Evolutionary conservation across 345 rosid species (phyloP), one percentile per base, ranked within the genome.

Genomic region (Kandelia obovata): DNA sequence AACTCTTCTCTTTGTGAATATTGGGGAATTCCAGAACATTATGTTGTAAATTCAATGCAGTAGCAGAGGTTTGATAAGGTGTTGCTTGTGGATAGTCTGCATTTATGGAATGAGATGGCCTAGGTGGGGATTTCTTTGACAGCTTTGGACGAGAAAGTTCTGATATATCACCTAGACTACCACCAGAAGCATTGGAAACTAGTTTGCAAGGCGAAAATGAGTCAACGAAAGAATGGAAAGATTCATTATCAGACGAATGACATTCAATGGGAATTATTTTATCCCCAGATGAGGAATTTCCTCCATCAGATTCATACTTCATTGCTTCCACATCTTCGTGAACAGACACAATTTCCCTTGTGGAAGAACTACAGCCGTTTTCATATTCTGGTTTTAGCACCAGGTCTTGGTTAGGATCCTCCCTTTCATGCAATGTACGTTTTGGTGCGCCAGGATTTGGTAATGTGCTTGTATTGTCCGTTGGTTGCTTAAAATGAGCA

Each of bases 151-250:
- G 64, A 71, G 72, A 56, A 9, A 62, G 62, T 79, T 80, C 89
- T 4, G 83, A 68, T 47, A 64, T 37, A 58, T 83, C 80, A 49
- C 72, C 62, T 61, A 80, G 77, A 75, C 75, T 80, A 75, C 73
- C 85, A 56, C 80, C 80, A 2, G 93, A 87, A 78, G 85, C 93
- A 83, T 86, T 83, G 21, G 97, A 89, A 61, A 86, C 73, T 70
- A 86, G 79, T 17, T 34, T n/a, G 58, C 58, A 55, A 27, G 89
- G 81, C n/a, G 91, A 82, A 43, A 66, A 78, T 32, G 92, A 84
- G 69, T 83, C 92, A 65, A 58, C 73, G 71, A 79, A 79, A 66
- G 98, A 95, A 75, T 92, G 99, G 72, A 90, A 95, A 75, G 97
- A 92, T 70, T 90, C 96, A 58, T 86, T 89, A 9, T 87, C 99